Conservation (phyloP, 2,329 filamentous ascomycete genomes). For the Penicillium sp. region DNA sequence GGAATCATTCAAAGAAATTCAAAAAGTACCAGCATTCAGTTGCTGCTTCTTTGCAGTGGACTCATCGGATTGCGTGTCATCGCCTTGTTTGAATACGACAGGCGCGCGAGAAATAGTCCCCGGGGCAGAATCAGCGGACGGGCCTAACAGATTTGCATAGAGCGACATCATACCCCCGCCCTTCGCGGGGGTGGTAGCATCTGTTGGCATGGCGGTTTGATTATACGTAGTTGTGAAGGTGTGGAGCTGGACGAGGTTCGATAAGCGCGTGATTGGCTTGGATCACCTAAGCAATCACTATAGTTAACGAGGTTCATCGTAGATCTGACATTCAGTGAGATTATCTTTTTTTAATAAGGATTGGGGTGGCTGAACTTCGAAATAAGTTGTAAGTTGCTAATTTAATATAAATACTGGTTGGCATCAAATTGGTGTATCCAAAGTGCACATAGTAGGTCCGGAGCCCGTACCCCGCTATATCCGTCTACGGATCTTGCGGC, state of each 20-base stretch:
- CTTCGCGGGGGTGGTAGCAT: conserved; percentile 26
- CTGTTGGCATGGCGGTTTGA: conserved; percentile 30
- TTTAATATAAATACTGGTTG: no score
- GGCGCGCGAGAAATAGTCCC: conserved; percentile 74
- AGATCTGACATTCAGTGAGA: not conserved
- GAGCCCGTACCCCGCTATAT: no score
- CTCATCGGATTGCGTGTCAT: conserved; percentile 50
- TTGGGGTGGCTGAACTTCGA: not conserved
- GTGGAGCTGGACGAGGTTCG: not conserved
- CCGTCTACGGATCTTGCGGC: not conserved
- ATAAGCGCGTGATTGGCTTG: not conserved
- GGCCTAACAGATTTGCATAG: conserved; percentile 79
- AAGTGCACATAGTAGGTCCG: no score
- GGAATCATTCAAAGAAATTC: conserved; percentile 31
- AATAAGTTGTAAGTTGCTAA: not conserved
- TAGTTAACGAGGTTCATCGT: not conserved
- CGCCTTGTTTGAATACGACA: conserved; percentile 65
- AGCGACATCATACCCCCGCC: conserved; percentile 63
- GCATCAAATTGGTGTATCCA: no score
- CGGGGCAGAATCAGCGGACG: conserved; percentile 44
- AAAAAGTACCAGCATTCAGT: conserved; percentile 61
- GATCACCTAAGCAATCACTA: not conserved
- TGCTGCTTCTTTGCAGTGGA: conserved; percentile 63
- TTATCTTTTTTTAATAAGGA: not conserved
- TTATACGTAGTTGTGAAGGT: not conserved